Percentiles rank a stretch among this genome's conserved stretches.
These are phyloP conservation scores for Phytopythium vexans DNA, from an alignment of 352 stramenopile genomes.

Conservation along the genomic window DNA sequence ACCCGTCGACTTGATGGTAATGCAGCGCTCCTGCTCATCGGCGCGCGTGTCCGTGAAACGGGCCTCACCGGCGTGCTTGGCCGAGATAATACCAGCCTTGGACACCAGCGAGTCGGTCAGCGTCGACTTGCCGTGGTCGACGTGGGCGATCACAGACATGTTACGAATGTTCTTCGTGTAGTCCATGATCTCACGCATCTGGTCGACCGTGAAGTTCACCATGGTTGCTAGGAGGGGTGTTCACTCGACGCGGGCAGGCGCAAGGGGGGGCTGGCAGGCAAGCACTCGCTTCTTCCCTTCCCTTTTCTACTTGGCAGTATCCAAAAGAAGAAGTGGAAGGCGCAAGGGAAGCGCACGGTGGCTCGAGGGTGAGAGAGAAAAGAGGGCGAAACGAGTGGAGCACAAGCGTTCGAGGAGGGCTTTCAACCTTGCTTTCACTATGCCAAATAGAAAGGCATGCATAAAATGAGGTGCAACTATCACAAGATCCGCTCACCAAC, in stretches of 20 bases:
- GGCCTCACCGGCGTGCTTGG: conserved; percentile 97
- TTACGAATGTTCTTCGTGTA: conserved; percentile 99
- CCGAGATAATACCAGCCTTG: conserved; percentile 99
- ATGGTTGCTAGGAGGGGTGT: conserved; percentile 42
- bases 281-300: conserved; percentile 21
- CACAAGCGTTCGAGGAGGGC: conserved; percentile 24
- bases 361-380: conserved; percentile 23
- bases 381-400: conserved; percentile 55
- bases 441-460: conserved; percentile 27
- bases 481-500: conserved; percentile 1
- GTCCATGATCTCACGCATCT: conserved; percentile 98
- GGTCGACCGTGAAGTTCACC: conserved; percentile 99
- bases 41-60: conserved; percentile 99
- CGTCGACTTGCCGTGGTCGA: conserved; percentile 99
- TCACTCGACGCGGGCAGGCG: conserved; percentile 15
- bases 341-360: conserved; percentile 7
- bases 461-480: conserved; percentile 38
- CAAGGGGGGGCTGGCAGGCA: conserved; percentile 11
- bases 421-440: conserved; percentile 15
- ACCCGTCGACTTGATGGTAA: conserved; percentile 99
- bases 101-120: conserved; percentile 98
- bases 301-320: conserved; percentile 26
- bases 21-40: conserved; percentile 99
- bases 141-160: conserved; percentile 99
- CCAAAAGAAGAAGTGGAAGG: conserved; percentile 72